Evolutionary conservation across 108 stramenopile species (phyloP).

Genomic region (Cyclotella cryptica): DNA sequence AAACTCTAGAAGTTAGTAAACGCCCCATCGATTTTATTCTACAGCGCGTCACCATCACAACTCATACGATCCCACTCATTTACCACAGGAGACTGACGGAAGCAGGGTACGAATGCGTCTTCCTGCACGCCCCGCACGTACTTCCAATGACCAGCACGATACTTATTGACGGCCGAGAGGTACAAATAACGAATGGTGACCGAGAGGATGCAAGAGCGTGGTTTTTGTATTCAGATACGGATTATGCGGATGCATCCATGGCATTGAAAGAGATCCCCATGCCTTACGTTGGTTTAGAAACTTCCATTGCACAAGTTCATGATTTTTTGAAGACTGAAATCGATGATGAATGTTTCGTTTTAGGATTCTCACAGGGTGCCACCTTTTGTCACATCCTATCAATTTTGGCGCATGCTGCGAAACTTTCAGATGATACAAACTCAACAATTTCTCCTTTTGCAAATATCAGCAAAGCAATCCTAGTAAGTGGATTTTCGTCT

Average conservation of each 20-base stretch:
- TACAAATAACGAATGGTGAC: slow-evolving; percentile 38
- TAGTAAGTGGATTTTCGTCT: slow-evolving; percentile 52
- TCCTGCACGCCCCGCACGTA: slow-evolving; percentile 54
- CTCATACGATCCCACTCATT: background rate
- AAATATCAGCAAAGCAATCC: slow-evolving; percentile 21
- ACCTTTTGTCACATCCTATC: slow-evolving; percentile 58
- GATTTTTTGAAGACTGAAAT: slow-evolving; percentile 16
- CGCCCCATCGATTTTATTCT: too few species aligned
- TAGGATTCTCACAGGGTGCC: slow-evolving; percentile 68
- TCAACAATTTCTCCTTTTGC: slow-evolving; percentile 9
- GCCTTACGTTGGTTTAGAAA: slow-evolving; percentile 53
- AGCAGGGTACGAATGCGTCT: slow-evolving; percentile 56
- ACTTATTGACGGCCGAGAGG: slow-evolving; percentile 31
- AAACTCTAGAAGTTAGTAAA: slow-evolving; percentile 51
- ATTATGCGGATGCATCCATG: slow-evolving; percentile 35
- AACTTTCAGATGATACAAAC: slow-evolving; percentile 13
- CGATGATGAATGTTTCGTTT: slow-evolving; percentile 9
- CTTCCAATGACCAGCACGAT: slow-evolving; percentile 49
- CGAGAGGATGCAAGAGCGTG: slow-evolving; percentile 60
- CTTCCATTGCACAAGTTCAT: slow-evolving; percentile 33
- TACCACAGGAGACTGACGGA: slow-evolving; percentile 37
- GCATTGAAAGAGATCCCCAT: slow-evolving; percentile 33
- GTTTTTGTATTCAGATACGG: slow-evolving; percentile 54
- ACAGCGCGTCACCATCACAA: background rate
- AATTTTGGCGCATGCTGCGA: slow-evolving; percentile 33